Percentiles rank a stretch among this genome's conserved stretches.
phyloP scores from a whole-genome alignment of 2,329 filamentous ascomycete species.

The Coniochaeta sp. region DNA sequence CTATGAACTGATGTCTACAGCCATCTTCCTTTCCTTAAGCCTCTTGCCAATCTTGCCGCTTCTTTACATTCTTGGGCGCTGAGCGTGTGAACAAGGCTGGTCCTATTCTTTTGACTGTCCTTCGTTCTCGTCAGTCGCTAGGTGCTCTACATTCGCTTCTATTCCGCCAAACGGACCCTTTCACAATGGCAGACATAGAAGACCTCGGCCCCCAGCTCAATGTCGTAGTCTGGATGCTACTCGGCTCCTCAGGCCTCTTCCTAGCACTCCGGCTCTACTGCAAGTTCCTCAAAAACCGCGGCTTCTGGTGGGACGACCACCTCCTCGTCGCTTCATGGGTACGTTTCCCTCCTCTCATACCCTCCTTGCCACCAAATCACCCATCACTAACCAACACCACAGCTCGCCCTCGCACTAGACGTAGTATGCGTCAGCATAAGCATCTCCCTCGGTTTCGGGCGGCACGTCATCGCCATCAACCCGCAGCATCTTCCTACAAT shows the following conservation, averaged over 20 bases:
- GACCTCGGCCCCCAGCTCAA: constrained; percentile 9
- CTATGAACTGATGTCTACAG: neutral
- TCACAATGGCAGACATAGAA: neutral
- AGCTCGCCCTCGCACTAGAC: constrained; percentile 14
- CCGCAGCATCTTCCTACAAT: constrained; percentile 10
- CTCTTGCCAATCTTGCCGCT: neutral
- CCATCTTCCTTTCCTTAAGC: neutral
- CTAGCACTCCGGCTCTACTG: constrained; percentile 13
- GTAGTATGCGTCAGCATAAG: constrained; percentile 12
- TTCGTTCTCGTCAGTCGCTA: neutral
- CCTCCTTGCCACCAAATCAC: neutral
- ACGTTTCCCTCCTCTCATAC: neutral
- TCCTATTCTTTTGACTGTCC: neutral
- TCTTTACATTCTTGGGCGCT: neutral
- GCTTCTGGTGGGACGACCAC: constrained; percentile 18
- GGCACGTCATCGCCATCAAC: constrained; percentile 12
- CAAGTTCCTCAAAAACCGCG: constrained; percentile 11
- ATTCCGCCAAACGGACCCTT: neutral
- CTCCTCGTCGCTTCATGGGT: constrained; percentile 16
- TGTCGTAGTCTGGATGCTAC: constrained; percentile 11
- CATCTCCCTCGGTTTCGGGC: constrained; percentile 13
- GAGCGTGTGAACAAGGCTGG: neutral
- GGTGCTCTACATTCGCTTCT: neutral
- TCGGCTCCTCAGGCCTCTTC: constrained; percentile 10
- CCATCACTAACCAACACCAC: neutral